A percentile compares a stretch with the other conserved stretches of the same genome.
Conservation (phyloP, 2,329 filamentous ascomycete genomes). For the Elsinoe ampelina region DNA sequence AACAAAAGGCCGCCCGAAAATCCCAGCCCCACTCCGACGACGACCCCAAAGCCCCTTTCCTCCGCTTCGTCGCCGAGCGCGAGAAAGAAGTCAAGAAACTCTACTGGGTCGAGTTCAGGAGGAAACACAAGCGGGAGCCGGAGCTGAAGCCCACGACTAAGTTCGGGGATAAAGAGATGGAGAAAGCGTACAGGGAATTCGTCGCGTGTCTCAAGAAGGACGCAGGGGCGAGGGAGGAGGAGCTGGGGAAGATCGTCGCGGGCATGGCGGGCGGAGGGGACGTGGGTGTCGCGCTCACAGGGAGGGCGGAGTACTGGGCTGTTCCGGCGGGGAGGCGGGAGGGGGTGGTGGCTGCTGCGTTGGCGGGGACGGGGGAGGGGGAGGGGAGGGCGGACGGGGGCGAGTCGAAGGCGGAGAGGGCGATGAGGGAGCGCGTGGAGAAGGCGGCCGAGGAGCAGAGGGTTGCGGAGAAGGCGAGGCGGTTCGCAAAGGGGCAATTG, state of each 20-base stretch:
- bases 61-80: constrained; percentile 69
- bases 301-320: background rate
- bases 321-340: constrained; percentile 23
- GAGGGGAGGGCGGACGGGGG: constrained; percentile 30
- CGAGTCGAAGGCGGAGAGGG: constrained; percentile 47
- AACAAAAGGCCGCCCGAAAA: constrained; percentile 65
- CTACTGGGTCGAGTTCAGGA: constrained; percentile 94
- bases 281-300: constrained; percentile 36
- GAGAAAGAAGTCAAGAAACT: constrained; percentile 79
- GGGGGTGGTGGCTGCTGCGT: constrained; percentile 18
- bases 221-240: constrained; percentile 38
- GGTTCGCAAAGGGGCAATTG: constrained; percentile 40
- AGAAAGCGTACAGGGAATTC: constrained; percentile 71
- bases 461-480: constrained; percentile 19
- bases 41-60: constrained; percentile 70
- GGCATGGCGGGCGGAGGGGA: constrained; percentile 37
- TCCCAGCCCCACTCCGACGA: background rate
- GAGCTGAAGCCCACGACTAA: constrained; percentile 62
- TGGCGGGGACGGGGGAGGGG: constrained; percentile 19
- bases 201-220: constrained; percentile 54
- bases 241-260: constrained; percentile 19
- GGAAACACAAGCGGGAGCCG: constrained; percentile 75
- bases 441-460: constrained; percentile 21
- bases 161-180: constrained; percentile 56
- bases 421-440: constrained; percentile 54